Conservation (phyloP, 345 rosid genomes). For the Diplotaxis tenuifolia region DNA sequence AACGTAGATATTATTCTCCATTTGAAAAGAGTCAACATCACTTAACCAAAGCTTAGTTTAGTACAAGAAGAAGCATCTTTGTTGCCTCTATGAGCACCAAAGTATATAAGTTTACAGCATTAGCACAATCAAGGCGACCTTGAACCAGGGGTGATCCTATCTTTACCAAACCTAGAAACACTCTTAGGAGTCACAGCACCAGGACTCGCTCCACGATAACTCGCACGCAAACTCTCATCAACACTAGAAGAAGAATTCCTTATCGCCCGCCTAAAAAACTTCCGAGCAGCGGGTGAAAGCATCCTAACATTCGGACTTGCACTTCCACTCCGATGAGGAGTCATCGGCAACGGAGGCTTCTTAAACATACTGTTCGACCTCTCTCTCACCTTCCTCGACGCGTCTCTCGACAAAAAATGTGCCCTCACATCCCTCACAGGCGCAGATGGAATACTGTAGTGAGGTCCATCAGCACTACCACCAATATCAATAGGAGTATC, state of each 20-base stretch:
- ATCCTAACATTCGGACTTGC: conserved; percentile 79
- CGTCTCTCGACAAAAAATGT: conserved; percentile 83
- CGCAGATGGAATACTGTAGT: conserved; percentile 70
- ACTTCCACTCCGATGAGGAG: conserved; percentile 93
- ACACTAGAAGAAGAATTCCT: conserved; percentile 75
- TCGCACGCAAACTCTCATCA: conserved; percentile 92
- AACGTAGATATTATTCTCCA: not conserved
- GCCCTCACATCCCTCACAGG: conserved; percentile 85
- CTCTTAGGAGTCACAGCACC: conserved; percentile 62
- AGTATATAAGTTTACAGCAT: conserved; percentile 34
- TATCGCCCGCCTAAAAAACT: conserved; percentile 82
- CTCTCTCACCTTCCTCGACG: conserved; percentile 75
- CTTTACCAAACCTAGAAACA: conserved; percentile 77
- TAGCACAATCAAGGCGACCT: conserved; percentile 69
- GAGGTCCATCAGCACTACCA: conserved; percentile 79
- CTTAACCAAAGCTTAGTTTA: not conserved
- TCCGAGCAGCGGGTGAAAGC: conserved; percentile 94
- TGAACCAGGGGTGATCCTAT: conserved; percentile 54
- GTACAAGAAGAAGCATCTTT: conserved; percentile 13
- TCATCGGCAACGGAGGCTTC: conserved; percentile 88
- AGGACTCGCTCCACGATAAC: conserved; percentile 80
- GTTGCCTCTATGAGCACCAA: conserved; percentile 19
- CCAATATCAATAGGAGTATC: conserved; percentile 93
- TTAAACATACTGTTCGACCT: conserved; percentile 76
- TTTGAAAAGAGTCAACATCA: conserved; percentile 2